These are phyloP conservation scores for Geotrichum fermentans DNA, from an alignment of 1,139 yeast species.

Conservation along the genomic window DNA sequence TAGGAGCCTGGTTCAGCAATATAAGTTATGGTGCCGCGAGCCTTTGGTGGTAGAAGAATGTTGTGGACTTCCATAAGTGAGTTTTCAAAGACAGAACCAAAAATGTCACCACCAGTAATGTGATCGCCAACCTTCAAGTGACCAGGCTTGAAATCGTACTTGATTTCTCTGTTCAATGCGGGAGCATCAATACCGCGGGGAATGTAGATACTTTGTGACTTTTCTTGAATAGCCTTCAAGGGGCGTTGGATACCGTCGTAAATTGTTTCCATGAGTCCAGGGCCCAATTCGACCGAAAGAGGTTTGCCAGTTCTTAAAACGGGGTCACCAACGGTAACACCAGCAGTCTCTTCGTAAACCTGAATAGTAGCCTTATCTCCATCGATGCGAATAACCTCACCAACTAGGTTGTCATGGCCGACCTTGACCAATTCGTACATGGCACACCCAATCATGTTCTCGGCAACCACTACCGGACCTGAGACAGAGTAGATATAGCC, in stretches of 20 bases:
- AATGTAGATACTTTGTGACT: constrained; percentile 85
- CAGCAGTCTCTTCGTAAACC: constrained; percentile 98
- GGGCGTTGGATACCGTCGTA: constrained; percentile 99
- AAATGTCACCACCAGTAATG: constrained; percentile 96
- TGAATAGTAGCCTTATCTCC: constrained; percentile 97
- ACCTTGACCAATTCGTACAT: constrained; percentile 96
- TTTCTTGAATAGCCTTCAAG: constrained; percentile 79
- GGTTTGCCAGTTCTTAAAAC: constrained; percentile 97
- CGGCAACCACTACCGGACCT: constrained; percentile 96
- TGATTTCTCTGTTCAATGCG: constrained; percentile 71
- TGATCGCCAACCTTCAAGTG: constrained; percentile 87
- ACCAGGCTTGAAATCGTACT: constrained; percentile 86
- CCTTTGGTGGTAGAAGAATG: constrained; percentile 93
- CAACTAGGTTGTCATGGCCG: constrained; percentile 93
- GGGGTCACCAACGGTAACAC: constrained; percentile 98
- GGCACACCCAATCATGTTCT: constrained; percentile 98
- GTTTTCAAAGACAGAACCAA: constrained; percentile 90
- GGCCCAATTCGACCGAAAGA: constrained; percentile 95
- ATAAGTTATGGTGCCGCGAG: constrained; percentile 91
- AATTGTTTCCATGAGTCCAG: constrained; percentile 97
- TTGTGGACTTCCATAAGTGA: constrained; percentile 88
- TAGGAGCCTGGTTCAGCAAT: constrained; percentile 88
- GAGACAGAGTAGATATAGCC: constrained; percentile 79
- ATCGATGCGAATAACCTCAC: constrained; percentile 95
- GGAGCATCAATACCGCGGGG: constrained; percentile 99